Percentiles rank a stretch among this genome's conserved stretches.
These are phyloP conservation scores for Inga oerstediana DNA, from an alignment of 306 rosid genomes.

Conservation along the genomic window DNA sequence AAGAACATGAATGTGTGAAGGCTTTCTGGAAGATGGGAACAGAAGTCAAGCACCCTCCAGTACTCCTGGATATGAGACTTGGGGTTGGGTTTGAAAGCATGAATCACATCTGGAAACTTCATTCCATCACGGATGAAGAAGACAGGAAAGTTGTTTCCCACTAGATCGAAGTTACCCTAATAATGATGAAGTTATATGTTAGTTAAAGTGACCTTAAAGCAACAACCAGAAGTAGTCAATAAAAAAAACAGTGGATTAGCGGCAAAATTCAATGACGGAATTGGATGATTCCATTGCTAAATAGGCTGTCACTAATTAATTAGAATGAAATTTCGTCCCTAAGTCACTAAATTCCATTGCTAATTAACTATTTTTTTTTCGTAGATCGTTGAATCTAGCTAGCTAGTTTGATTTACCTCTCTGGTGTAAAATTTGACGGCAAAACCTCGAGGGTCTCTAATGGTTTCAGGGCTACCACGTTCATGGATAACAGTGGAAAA, in stretches of 20 bases:
- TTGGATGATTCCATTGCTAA: no score
- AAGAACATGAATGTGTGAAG: constrained; percentile 82
- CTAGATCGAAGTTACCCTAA: constrained; percentile 96
- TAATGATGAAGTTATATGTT: constrained; percentile 43
- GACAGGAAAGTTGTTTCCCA: constrained; percentile 91
- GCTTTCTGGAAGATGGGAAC: constrained; percentile 95
- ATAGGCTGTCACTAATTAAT: no score
- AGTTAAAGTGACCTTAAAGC: no score
- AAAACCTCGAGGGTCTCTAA: neutral
- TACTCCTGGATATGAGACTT: constrained; percentile 91
- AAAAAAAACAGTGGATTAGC: no score
- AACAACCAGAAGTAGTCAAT: no score
- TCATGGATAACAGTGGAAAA: constrained; percentile 96
- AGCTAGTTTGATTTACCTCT: neutral
- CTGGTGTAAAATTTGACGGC: neutral
- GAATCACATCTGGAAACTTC: constrained; percentile 95
- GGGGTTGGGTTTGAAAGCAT: constrained; percentile 92
- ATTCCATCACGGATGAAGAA: constrained; percentile 85
- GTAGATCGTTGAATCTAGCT: no score
- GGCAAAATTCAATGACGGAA: no score
- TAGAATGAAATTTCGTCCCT: no score
- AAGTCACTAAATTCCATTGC: no score
- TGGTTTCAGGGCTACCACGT: constrained; percentile 97
- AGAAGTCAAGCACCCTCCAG: constrained; percentile 92
- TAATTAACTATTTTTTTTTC: no score